These are phyloP conservation scores for Wallacemonas sp. DNA, from an alignment of 208 protist species.

Conservation along the genomic window DNA sequence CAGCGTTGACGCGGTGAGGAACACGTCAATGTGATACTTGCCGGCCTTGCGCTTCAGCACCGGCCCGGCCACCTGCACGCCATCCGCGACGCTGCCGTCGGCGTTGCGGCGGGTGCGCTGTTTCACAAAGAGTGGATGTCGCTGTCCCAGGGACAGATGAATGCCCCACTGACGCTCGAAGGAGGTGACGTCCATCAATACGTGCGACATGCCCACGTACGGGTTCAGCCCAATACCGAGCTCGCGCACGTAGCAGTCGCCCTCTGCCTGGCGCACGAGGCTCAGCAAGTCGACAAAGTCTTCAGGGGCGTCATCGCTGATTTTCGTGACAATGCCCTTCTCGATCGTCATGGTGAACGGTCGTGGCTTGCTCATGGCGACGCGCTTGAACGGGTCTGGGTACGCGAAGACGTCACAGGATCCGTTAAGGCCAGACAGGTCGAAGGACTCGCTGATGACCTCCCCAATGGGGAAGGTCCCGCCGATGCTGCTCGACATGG, in stretches of 20 bases:
- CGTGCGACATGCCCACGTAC: constrained; percentile 65
- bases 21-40: constrained; percentile 91
- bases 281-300: constrained; percentile 79
- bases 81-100: constrained; percentile 48
- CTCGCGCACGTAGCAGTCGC: constrained; percentile 85
- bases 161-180: constrained; percentile 92
- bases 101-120: constrained; percentile 62
- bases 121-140: constrained; percentile 90
- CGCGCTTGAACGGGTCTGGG: constrained; percentile 69
- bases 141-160: constrained; percentile 85
- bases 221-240: constrained; percentile 90
- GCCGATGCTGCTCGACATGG: constrained; percentile 81
- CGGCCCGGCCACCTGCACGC: constrained; percentile 54
- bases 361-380: constrained; percentile 56
- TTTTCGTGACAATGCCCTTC: constrained; percentile 56
- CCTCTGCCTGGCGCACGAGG: constrained; percentile 80
- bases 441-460: constrained; percentile 87
- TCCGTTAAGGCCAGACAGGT: constrained; percentile 80
- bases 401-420: constrained; percentile 82
- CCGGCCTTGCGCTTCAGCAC: constrained; percentile 84
- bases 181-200: constrained; percentile 87
- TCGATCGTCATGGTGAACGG: constrained; percentile 78
- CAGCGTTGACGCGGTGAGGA: constrained; percentile 64
- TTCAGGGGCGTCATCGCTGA: constrained; percentile 56
- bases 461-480: constrained; percentile 91